These are phyloP conservation scores for Cercospora berteroae DNA, from an alignment of 2,329 filamentous ascomycete genomes.

Conservation along the genomic window DNA sequence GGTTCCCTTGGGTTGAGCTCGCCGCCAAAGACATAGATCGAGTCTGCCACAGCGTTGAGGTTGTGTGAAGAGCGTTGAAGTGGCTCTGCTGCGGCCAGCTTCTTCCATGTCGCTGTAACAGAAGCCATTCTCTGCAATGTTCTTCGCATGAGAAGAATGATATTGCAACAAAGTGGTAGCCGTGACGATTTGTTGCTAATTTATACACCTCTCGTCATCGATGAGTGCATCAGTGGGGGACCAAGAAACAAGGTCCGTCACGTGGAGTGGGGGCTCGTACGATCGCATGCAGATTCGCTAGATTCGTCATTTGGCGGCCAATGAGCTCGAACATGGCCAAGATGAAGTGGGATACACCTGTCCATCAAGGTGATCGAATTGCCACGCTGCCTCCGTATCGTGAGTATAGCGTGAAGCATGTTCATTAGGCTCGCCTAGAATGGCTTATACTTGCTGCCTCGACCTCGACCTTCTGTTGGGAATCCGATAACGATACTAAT, in stretches of 20 bases:
- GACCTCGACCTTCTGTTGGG: background rate
- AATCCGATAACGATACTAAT: background rate
- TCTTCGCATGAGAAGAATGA: background rate
- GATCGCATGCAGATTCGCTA: constrained; percentile 1
- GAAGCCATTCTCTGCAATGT: constrained; percentile 4
- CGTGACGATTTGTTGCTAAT: background rate
- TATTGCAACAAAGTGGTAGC: background rate
- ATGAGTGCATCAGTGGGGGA: background rate
- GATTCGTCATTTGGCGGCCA: background rate
- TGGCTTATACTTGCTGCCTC: background rate
- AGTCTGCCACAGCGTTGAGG: constrained; percentile 49
- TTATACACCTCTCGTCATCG: background rate
- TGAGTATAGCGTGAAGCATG: background rate
- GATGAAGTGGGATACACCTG: background rate
- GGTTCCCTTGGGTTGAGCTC: constrained; percentile 66
- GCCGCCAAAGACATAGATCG: constrained; percentile 74
- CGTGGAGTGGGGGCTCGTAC: constrained; percentile 8
- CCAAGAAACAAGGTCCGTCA: background rate
- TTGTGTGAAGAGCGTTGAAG: constrained; percentile 74
- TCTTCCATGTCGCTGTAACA: constrained; percentile 36
- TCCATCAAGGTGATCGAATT: constrained; percentile 4
- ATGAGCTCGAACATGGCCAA: background rate
- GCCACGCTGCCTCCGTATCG: background rate
- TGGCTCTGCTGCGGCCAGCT: constrained; percentile 36
- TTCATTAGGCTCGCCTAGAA: background rate